These are phyloP conservation scores for Neonectria punicea DNA, from an alignment of 2,329 filamentous ascomycete genomes.

Conservation along the genomic window DNA sequence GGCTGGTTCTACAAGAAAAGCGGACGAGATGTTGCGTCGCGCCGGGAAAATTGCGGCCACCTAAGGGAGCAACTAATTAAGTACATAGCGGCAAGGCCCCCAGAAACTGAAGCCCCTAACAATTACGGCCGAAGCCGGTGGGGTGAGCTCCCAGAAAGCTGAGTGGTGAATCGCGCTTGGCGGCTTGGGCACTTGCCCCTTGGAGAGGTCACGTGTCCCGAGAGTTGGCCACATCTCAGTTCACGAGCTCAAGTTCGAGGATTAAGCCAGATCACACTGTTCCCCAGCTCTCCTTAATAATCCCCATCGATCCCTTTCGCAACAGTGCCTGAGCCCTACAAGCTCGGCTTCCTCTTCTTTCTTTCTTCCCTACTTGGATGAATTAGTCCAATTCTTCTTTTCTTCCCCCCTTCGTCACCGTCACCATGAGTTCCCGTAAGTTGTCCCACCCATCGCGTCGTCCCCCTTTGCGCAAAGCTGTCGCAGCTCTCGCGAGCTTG, in stretches of 20 bases:
- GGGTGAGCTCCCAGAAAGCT: background rate
- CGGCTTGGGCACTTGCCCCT: background rate
- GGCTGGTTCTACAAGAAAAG: conserved; percentile 10
- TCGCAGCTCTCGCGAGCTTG: conserved; percentile 32
- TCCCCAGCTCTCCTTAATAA: conserved; percentile 50
- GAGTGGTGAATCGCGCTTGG: background rate
- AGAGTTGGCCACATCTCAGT: conserved; percentile 52
- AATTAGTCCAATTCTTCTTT: conserved; percentile 53
- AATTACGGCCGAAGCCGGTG: background rate
- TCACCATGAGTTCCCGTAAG: conserved; percentile 68
- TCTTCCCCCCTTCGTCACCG: conserved; percentile 47
- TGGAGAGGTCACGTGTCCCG: background rate
- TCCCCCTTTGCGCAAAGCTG: conserved; percentile 33
- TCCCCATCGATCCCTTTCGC: conserved; percentile 46
- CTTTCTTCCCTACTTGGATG: conserved; percentile 52
- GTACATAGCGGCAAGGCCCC: background rate
- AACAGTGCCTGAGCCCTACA: conserved; percentile 50
- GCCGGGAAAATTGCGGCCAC: background rate
- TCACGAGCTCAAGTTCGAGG: background rate
- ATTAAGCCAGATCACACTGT: conserved; percentile 56
- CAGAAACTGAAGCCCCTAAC: background rate
- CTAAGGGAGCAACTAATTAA: background rate
- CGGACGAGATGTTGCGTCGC: background rate
- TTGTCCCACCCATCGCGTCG: conserved; percentile 36
- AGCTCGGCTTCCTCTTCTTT: conserved; percentile 51